A percentile compares a stretch with the other conserved stretches of the same genome.
These are phyloP conservation scores for Lactarius pseudohatsudake DNA, from an alignment of 768 basidiomycete species.

Conservation along the genomic window DNA sequence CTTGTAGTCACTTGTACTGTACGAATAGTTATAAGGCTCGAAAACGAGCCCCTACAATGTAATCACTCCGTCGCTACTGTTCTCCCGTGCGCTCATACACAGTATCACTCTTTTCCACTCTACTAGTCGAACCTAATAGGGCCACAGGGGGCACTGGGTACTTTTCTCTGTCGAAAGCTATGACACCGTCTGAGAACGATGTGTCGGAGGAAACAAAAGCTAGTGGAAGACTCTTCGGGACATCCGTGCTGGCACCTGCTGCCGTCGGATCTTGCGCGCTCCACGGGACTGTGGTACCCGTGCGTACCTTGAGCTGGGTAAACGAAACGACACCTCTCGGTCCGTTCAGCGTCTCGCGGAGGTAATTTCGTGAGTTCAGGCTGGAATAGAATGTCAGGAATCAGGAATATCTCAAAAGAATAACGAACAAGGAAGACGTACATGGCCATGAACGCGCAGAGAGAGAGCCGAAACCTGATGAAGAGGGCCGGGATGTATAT, in stretches of 20 bases:
- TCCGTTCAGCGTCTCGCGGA: not conserved
- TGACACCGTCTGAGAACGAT: not conserved
- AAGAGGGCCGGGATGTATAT: not conserved
- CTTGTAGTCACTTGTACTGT: too few relatives aligned
- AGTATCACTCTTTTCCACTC: too few relatives aligned
- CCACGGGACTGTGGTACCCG: not conserved
- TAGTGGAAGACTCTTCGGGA: not conserved
- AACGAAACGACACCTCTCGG: not conserved
- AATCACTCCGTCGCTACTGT: too few relatives aligned
- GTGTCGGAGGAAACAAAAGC: not conserved
- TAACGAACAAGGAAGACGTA: not conserved
- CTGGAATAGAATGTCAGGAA: not conserved
- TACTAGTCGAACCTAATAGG: too few relatives aligned
- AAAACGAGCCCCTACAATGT: too few relatives aligned
- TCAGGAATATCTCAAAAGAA: not conserved
- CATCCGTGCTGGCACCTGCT: not conserved
- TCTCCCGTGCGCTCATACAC: too few relatives aligned
- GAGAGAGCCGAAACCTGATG: too few relatives aligned
- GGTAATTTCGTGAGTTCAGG: not conserved
- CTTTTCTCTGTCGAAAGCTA: not conserved
- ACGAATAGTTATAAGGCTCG: too few relatives aligned
- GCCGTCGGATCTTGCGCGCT: not conserved
- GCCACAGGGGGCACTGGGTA: not conserved
- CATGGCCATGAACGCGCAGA: not conserved
- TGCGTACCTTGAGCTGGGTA: not conserved